Evolutionary conservation across 2,329 filamentous ascomycete species (phyloP), one percentile per base, ranked within the genome.

Genomic region (Periconia sp.): DNA sequence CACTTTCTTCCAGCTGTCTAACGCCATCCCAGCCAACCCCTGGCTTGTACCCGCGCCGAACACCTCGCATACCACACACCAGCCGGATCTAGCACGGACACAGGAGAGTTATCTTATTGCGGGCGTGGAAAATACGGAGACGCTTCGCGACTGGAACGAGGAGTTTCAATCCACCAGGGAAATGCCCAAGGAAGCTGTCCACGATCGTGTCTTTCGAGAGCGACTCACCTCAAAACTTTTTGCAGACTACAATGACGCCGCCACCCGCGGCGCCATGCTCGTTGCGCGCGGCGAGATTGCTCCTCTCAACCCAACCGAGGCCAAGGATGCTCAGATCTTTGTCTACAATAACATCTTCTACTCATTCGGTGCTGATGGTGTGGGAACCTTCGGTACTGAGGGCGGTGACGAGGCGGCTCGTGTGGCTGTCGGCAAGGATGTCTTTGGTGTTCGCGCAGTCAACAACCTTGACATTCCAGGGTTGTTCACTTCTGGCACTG

Each of bases 321-420:
- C 81, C 52, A 84, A 81, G 56, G 92, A 99, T 69, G 94, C 94
- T 4, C 94, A 99, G 70, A 99, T 99, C 54, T 99, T 96, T 63
- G 92, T 99, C 17, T 96, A 97, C 78, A 97, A 97, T 79, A 99
- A 99, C 73, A 91, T 99, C 56, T 99, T 99, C 78, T 99, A 96
- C 78, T 97, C 94, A 1, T 97, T 96, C 59, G 94, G 94, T 50
- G 92, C 94, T 31, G 94, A 99, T 69, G 95, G 94, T 38, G 94
- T 97, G 32, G 92, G 94, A 30, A 99, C 94, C 12, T 99, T 99
- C 70, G 92, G 91, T 9, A 92, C 88, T 3, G 94, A 99, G 73
- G 94, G 94, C 55, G 94, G 94, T 15, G 92, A 99, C 56, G 94
- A 99, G 74, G 94, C 94, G 54, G 94, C 94, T 11, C 85, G 92